A percentile compares a stretch with the other conserved stretches of the same genome.
Evolutionary conservation across 2,329 filamentous ascomycete genomes (phyloP).

Genomic region (Cladosporium colombiae): DNA sequence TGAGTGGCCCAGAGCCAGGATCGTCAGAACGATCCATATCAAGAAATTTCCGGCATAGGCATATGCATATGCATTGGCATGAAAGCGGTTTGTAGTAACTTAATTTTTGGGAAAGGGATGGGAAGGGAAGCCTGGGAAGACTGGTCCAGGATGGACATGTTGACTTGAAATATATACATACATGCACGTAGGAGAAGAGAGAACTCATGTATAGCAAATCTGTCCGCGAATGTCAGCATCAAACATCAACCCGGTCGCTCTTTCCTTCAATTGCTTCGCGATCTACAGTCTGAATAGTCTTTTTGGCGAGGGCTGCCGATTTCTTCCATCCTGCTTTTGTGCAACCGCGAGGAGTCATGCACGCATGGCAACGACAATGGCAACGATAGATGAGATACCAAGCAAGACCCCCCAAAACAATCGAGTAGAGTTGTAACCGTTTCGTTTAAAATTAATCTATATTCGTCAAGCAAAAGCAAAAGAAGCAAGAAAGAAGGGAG

Average conservation of each 20-base stretch:
- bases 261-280: too few relatives aligned
- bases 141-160: too few relatives aligned
- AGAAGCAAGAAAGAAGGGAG: background rate
- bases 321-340: background rate
- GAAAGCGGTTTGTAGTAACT: background rate
- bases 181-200: background rate
- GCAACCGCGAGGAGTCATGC: too few relatives aligned
- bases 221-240: background rate
- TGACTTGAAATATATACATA: too few relatives aligned
- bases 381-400: background rate
- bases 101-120: background rate
- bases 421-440: background rate
- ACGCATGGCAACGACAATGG: too few relatives aligned
- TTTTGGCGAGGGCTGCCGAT: background rate
- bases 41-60: background rate
- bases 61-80: background rate
- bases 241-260: background rate
- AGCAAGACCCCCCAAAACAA: background rate
- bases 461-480: background rate
- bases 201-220: background rate
- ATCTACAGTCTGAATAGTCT: too few relatives aligned
- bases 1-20: too few relatives aligned
- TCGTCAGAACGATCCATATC: background rate
- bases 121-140: too few relatives aligned
- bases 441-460: background rate